Evolutionary conservation across 2,329 filamentous ascomycete species (phyloP), one percentile per base, ranked within the genome.

Genomic region (Xylariales sp.): DNA sequence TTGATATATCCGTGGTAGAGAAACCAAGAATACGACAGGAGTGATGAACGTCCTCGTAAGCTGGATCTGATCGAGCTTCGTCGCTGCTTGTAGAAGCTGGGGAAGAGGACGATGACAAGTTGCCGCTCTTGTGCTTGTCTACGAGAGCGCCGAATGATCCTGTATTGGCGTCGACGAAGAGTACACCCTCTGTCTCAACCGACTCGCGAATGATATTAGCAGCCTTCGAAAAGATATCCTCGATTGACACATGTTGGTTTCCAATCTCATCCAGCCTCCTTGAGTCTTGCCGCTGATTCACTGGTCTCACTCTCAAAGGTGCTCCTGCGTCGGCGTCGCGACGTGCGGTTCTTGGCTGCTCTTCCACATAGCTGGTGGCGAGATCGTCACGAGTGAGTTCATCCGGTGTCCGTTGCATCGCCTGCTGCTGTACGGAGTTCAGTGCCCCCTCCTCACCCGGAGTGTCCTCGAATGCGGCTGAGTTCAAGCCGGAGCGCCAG

Each of bases 201-300:
- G 66, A 65, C 31, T 70, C 59, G 5, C 65, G 54, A 8, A 73
- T 56, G 8, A 71, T 55, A 28, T 63, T 64, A 4, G 68, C 62
- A 5, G 69, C 71, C 8, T 60, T 65, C 3, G 62, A 63, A 41
- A 73, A 70, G 4, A 67, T 48, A 4, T 44, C 32, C 15, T 46
- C 40, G 19, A 47, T 24, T n/a, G n/a, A n/a, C n/a, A n/a, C n/a
- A n/a, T n/a, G n/a, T n/a, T n/a, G n/a, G n/a, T n/a, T n/a, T n/a
- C n/a, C n/a, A n/a, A n/a, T n/a, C n/a, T n/a, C n/a, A n/a, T n/a
- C n/a, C n/a, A n/a, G n/a, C n/a, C n/a, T n/a, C n/a, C n/a, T n/a
- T n/a, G n/a, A n/a, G n/a, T n/a, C n/a, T n/a, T n/a, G n/a, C n/a
- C n/a, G n/a, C n/a, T n/a, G n/a, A n/a, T n/a, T n/a, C n/a, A n/a